These are phyloP conservation scores for Dothideomycetes sp. DNA, from an alignment of 2,329 filamentous ascomycete genomes.

Conservation along the genomic window DNA sequence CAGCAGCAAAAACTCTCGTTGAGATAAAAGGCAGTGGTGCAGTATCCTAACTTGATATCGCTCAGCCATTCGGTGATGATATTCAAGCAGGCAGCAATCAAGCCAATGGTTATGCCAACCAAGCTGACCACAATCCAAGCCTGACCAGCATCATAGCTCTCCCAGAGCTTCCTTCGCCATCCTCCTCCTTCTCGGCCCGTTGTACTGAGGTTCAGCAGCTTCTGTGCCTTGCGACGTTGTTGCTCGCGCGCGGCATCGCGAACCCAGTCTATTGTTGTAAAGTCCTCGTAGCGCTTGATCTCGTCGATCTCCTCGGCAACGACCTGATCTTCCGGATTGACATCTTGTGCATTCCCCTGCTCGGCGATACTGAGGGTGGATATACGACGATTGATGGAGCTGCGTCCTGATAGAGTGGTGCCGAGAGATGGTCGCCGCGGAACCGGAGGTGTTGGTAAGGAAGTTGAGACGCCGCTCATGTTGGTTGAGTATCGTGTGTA, in stretches of 20 bases:
- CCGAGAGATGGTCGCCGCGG: conserved; percentile 37
- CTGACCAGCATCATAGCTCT: conserved; percentile 91
- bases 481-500: not conserved
- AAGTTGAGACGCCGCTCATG: not conserved
- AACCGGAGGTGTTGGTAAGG: not conserved
- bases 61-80: conserved; percentile 96
- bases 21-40: conserved; percentile 88
- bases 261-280: conserved; percentile 98
- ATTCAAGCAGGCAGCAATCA: conserved; percentile 87
- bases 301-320: conserved; percentile 93
- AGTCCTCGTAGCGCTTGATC: conserved; percentile 97
- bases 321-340: conserved; percentile 50
- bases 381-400: conserved; percentile 52
- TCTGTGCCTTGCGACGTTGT: conserved; percentile 63
- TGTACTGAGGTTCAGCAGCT: conserved; percentile 60
- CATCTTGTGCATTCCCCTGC: conserved; percentile 44
- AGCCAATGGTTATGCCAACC: conserved; percentile 80
- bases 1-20: conserved; percentile 98
- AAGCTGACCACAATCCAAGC: conserved; percentile 96
- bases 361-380: conserved; percentile 55
- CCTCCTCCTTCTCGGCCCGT: conserved; percentile 58
- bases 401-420: conserved; percentile 28
- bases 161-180: conserved; percentile 71
- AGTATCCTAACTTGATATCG: conserved; percentile 93
- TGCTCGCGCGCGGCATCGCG: conserved; percentile 93